Evolutionary conservation across 192 early-diverging fungal genomes (phyloP), one percentile per base, ranked within the genome.

Genomic region (Oehlia diaphana): DNA sequence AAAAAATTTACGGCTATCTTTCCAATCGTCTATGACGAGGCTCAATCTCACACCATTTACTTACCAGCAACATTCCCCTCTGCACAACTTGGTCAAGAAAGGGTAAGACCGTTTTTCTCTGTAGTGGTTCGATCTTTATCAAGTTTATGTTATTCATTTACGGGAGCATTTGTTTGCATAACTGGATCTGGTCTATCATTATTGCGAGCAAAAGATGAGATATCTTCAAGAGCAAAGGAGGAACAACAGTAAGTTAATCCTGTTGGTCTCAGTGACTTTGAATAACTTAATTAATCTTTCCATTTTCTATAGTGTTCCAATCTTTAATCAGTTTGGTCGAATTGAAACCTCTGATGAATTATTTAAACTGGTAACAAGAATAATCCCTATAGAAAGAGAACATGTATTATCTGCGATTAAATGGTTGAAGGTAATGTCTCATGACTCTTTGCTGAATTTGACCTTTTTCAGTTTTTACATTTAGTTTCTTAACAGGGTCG

Each of bases 251-350:
- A 66, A 66, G 26, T 28, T 66, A 31, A 66, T 26, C 65, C 8
- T 66, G 65, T 0, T 26, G 3, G 16, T 53, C 1, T 3, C 50
- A 53, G 4, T 53, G 50, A 53, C 5, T 53, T 53, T 14, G 50
- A 53, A 53, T 53, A 53, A 53, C 50, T 53, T 53, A 67, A 67
- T 35, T 67, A 67, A 67, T 31, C 4, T 67, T 67, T 67, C 26
- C 26, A 67, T 67, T 67, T 31, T 67, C 26, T 67, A 67, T 19
- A 72, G 70, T 72, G 19, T 72, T 72, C 16, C 42, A 72, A 72
- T 4, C 70, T 72, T 72, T 72, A 35, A n/a, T 72, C 0, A 72
- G 70, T 72, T 72, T 72, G 70, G 39, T 72, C 16, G 9, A 47
- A 72, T 72, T 72, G 70, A 72, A 44, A 72, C 70, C 16, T 72